Percentiles rank a stretch among this genome's conserved stretches.
phyloP scores from a whole-genome alignment of 805 yeast genomes.

The Schwanniomyces yamadae region DNA sequence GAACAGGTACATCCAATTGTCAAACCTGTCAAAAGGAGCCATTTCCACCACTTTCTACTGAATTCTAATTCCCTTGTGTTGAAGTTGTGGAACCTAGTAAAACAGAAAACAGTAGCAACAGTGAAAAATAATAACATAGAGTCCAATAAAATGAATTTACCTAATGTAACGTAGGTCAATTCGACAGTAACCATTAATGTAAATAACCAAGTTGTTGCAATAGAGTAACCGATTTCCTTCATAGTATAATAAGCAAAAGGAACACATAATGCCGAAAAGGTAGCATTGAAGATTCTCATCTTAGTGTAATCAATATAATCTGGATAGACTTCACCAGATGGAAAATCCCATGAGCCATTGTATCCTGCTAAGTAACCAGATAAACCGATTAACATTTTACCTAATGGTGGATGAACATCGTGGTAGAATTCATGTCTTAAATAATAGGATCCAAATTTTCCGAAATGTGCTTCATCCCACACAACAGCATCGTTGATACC shows the following conservation, averaged over 20 bases:
- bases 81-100: conserved; percentile 68
- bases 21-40: conserved; percentile 83
- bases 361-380: conserved; percentile 83
- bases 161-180: conserved; percentile 64
- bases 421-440: conserved; percentile 76
- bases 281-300: conserved; percentile 73
- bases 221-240: conserved; percentile 51
- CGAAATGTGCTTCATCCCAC: conserved; percentile 93
- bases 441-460: conserved; percentile 81
- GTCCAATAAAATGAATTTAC: conserved; percentile 73
- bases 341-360: conserved; percentile 73
- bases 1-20: conserved; percentile 87
- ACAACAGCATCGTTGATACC: conserved; percentile 59
- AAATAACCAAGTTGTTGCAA: conserved; percentile 57
- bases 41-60: conserved; percentile 86
- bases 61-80: conserved; percentile 48
- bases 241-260: conserved; percentile 73
- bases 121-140: conserved; percentile 78
- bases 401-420: conserved; percentile 87
- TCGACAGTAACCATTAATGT: conserved; percentile 65
- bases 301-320: conserved; percentile 55
- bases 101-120: conserved; percentile 70
- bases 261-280: conserved; percentile 63
- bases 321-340: conserved; percentile 64
- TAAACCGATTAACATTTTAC: conserved; percentile 75